A percentile compares a stretch with the other conserved stretches of the same genome.
phyloP scores from a whole-genome alignment of 192 early-diverging fungal species.

The Dispira simplex region DNA sequence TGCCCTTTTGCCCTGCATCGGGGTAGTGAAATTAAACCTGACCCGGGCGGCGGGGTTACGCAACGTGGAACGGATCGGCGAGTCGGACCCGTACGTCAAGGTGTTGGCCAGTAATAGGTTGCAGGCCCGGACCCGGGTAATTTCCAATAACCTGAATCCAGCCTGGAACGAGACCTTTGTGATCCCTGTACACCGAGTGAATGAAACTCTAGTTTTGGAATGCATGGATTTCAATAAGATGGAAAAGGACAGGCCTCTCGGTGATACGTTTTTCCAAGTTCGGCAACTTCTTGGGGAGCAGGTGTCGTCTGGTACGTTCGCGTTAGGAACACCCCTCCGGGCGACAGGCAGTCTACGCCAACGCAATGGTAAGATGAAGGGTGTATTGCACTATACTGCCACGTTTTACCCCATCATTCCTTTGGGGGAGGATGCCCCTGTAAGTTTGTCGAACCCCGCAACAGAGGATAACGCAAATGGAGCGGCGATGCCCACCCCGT shows the following conservation, averaged over 20 bases:
- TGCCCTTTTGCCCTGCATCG: constrained; percentile 39
- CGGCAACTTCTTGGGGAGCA: constrained; percentile 40
- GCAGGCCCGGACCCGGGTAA: constrained; percentile 63
- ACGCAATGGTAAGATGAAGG: constrained; percentile 39
- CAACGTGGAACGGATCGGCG: constrained; percentile 75
- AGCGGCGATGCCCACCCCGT: too few species aligned
- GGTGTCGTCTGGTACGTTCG: constrained; percentile 19
- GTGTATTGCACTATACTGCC: constrained; percentile 38
- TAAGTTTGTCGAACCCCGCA: background rate
- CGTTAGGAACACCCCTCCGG: constrained; percentile 13
- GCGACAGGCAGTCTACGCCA: constrained; percentile 31
- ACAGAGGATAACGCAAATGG: too few species aligned
- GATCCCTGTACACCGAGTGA: constrained; percentile 59
- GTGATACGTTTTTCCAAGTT: constrained; percentile 43
- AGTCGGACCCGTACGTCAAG: constrained; percentile 86
- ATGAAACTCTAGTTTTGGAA: constrained; percentile 59
- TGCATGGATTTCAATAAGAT: constrained; percentile 82
- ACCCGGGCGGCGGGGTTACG: constrained; percentile 55
- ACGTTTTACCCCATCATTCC: constrained; percentile 39
- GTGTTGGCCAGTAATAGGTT: constrained; percentile 41
- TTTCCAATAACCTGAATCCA: constrained; percentile 72
- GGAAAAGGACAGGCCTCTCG: constrained; percentile 72
- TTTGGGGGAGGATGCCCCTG: constrained; percentile 1
- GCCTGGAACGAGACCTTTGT: constrained; percentile 87
- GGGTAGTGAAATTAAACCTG: constrained; percentile 62